Percentiles rank a stretch among this genome's conserved stretches.
Conservation (phyloP, 2,329 filamentous ascomycete species). For the Colletotrichum siamense region DNA sequence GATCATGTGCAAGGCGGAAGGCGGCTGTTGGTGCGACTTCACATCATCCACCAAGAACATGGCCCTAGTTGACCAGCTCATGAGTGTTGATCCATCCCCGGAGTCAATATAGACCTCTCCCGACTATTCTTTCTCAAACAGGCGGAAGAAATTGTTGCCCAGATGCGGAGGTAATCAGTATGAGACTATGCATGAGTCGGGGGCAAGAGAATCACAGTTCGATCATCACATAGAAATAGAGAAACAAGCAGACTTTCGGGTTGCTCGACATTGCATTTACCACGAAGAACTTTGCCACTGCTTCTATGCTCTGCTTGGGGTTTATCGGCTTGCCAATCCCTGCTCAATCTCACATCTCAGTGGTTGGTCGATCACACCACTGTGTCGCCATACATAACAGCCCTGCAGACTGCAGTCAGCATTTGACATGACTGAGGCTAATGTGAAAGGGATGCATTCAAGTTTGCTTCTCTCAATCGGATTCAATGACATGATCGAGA, state of each 20-base stretch:
- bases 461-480: not conserved
- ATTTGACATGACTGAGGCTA: not conserved
- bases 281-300: not conserved
- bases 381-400: not conserved
- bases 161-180: not conserved
- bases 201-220: not conserved
- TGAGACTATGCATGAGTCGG: not conserved
- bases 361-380: not conserved
- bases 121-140: not conserved
- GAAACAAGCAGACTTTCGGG: not conserved
- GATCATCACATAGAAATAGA: not conserved
- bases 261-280: not conserved
- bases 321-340: not conserved
- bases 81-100: constrained; percentile 19
- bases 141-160: not conserved
- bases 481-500: not conserved
- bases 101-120: constrained; percentile 9
- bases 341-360: not conserved
- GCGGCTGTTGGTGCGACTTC: constrained; percentile 26
- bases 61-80: constrained; percentile 12
- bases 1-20: constrained; percentile 25
- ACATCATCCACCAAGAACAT: constrained; percentile 7
- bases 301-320: not conserved
- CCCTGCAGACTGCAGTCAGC: not conserved
- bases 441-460: not conserved